Evolutionary conservation across 108 stramenopile genomes (phyloP), one percentile per base, ranked within the genome.

Genomic region (Cyclotella choctawhatcheeana): DNA sequence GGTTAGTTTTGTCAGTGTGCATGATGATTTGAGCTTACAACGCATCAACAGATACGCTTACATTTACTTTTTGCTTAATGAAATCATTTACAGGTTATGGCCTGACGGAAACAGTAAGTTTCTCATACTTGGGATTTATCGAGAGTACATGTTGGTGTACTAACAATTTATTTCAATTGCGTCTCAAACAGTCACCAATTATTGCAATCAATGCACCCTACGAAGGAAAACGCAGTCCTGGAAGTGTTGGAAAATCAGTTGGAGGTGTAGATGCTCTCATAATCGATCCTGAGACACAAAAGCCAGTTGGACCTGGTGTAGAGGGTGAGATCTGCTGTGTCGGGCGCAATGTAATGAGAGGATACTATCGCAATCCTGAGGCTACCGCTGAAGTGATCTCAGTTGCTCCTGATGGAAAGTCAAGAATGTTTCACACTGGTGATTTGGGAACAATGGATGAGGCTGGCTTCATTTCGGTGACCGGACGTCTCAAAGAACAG

Each of bases 311-410:
- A 8, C 62, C 69, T 52, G 96, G 96, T 8, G 82, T 88, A 72
- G 95, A 96, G 58, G 97, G 97, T 14, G 97, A 98, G 76, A 90
- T 95, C 75, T 93, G 92, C 65, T 92, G 91, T 66, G 65, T 68
- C 56, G 97, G 97, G 5, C 90, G 92, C n/a, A 94, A 95, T 77
- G 87, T 98, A 8, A 97, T 98, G 97, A 78, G 74, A 64, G 96
- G 97, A 30, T 98, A 98, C 79, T 84, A 95, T 84, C 91, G 92
- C 40, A 95, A 96, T 50, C 88, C 85, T 17, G 94, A 97, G 47
- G 93, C 93, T 2, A 96, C 96, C 1, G 90, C 79, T 14, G 96
- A 98, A 76, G 97, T 97, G 13, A 89, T 98, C 59, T 82, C 89
- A 55, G 48, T 88, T 37, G 86, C 88, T 20, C 87, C 89, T 13